Percentiles rank a stretch among this genome's conserved stretches.
These are phyloP conservation scores for Boletus rex-veris DNA, from an alignment of 768 basidiomycete genomes.

Conservation along the genomic window DNA sequence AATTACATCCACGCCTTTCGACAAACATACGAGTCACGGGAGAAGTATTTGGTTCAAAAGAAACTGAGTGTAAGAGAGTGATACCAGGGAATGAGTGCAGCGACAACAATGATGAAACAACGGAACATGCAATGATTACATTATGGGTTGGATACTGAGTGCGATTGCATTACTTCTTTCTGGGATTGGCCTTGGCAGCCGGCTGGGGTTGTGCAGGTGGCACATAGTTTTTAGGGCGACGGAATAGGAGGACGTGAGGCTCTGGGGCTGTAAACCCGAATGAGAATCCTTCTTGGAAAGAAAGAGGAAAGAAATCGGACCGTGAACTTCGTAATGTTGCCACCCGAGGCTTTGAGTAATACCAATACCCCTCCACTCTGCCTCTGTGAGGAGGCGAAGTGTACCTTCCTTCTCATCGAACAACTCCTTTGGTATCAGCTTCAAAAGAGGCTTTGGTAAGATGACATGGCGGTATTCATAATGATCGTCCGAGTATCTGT, in stretches of 20 bases:
- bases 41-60: slow-evolving; percentile 5
- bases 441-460: slow-evolving; percentile 89
- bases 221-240: slow-evolving; percentile 69
- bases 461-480: slow-evolving; percentile 98
- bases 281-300: slow-evolving; percentile 11
- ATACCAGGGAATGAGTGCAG: slow-evolving; percentile 18
- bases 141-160: slow-evolving; percentile 4
- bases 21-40: slow-evolving; percentile 5
- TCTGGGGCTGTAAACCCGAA: slow-evolving; percentile 61
- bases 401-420: slow-evolving; percentile 77
- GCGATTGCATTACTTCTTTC: slow-evolving; percentile 37
- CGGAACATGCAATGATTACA: slow-evolving; percentile 21
- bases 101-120: slow-evolving; percentile 19
- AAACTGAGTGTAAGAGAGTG: slow-evolving; percentile 9
- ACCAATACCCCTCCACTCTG: slow-evolving; percentile 95
- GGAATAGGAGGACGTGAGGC: slow-evolving; percentile 91
- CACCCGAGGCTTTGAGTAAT: slow-evolving; percentile 95
- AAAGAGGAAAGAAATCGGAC: slow-evolving; percentile 37
- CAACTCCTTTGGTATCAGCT: slow-evolving; percentile 85
- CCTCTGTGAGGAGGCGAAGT: slow-evolving; percentile 77
- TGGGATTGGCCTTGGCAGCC: slow-evolving; percentile 38
- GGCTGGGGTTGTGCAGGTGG: slow-evolving; percentile 47
- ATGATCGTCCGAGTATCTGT: slow-evolving; percentile 86
- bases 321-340: slow-evolving; percentile 98
- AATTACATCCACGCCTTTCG: slow-evolving; percentile 8